Evolutionary conservation across 306 rosid species (phyloP).

Genomic region (Ziziphus jujuba): DNA sequence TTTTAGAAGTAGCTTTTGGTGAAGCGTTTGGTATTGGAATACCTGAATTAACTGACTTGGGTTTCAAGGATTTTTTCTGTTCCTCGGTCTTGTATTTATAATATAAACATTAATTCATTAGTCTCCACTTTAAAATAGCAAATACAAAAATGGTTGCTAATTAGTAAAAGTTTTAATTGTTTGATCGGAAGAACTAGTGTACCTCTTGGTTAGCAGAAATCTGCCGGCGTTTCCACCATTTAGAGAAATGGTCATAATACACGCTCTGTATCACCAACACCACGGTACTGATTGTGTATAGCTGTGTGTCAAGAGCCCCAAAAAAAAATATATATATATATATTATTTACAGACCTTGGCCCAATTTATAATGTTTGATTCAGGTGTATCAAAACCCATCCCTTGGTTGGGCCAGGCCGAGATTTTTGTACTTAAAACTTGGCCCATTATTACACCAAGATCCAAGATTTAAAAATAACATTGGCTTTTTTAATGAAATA

Average conservation of each 20-base stretch:
- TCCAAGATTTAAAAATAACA: no score
- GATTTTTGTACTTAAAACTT: no score
- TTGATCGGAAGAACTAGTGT: neutral
- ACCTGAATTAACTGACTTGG: conserved; percentile 33
- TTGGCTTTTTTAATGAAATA: no score
- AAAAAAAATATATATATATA: no score
- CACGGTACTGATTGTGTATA: conserved; percentile 69
- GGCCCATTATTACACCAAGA: no score
- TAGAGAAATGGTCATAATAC: conserved; percentile 61
- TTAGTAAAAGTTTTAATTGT: no score
- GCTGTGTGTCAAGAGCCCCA: conserved; percentile 46
- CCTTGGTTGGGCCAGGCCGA: no score
- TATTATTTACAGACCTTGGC: no score
- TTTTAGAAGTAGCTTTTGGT: conserved; percentile 43
- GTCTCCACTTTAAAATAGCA: neutral
- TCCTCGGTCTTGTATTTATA: conserved; percentile 33
- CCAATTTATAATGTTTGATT: no score
- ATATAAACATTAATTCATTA: neutral
- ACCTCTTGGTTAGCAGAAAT: conserved; percentile 37
- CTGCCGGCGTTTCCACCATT: conserved; percentile 40
- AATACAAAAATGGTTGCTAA: neutral
- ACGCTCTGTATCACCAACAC: conserved; percentile 72
- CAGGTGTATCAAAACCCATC: no score
- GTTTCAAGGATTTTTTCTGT: conserved; percentile 55
- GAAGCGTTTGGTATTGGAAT: conserved; percentile 53